Percentiles rank a stretch among this genome's conserved stretches.
Conservation (phyloP, 805 yeast species). For the Torulaspora franciscae region DNA sequence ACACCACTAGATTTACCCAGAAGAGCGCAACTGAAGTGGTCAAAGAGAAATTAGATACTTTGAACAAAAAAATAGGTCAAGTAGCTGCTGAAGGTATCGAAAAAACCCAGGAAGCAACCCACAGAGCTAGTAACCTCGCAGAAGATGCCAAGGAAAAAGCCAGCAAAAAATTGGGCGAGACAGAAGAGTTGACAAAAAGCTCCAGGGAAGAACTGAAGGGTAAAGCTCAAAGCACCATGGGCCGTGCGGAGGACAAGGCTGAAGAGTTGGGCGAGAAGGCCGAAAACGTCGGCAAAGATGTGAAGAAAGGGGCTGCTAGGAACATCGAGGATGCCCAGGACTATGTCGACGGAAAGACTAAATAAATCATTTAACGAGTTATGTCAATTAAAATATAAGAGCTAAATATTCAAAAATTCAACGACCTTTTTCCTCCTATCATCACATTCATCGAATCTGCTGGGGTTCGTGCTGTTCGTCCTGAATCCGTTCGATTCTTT, state of each 20-base stretch:
- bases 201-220: conserved; percentile 2
- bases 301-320: conserved; percentile 6
- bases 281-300: conserved; percentile 7
- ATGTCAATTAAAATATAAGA: background rate
- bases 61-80: conserved; percentile 25
- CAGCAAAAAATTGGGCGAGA: conserved; percentile 2
- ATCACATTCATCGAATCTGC: background rate
- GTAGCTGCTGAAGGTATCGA: conserved; percentile 28
- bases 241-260: conserved; percentile 14
- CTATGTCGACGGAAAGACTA: conserved; percentile 3
- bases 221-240: conserved; percentile 7
- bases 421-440: background rate
- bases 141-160: conserved; percentile 7
- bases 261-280: conserved; percentile 10
- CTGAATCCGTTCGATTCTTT: conserved; percentile 13
- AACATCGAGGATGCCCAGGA: conserved; percentile 9
- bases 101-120: conserved; percentile 24
- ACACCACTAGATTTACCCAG: conserved; percentile 1
- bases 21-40: conserved; percentile 14
- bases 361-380: background rate
- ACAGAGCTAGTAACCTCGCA: conserved; percentile 11
- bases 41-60: conserved; percentile 21
- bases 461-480: background rate
- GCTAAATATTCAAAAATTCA: background rate
- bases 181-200: conserved; percentile 5